Conservation (phyloP, 2,329 filamentous ascomycete genomes). For the Talaromyces sp. region DNA sequence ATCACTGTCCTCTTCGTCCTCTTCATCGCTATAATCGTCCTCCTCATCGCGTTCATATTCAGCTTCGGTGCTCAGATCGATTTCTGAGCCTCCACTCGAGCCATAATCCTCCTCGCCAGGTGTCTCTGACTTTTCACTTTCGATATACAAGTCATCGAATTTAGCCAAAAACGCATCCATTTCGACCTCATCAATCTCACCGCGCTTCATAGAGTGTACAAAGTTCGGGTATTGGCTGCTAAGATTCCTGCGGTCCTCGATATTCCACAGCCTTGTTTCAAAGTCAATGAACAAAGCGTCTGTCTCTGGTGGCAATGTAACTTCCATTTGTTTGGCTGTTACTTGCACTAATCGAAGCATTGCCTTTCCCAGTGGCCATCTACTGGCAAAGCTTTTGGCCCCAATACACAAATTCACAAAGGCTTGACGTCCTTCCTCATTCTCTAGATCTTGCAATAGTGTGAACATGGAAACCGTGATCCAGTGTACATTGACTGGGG, state of each 20-base stretch:
- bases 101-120: neutral
- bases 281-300: conserved; percentile 28
- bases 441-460: conserved; percentile 27
- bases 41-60: no score
- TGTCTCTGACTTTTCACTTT: neutral
- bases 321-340: conserved; percentile 19
- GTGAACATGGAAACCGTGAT: conserved; percentile 32
- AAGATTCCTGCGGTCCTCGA: conserved; percentile 14
- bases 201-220: conserved; percentile 10
- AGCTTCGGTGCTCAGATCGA: no score
- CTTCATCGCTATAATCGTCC: neutral
- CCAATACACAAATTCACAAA: conserved; percentile 29
- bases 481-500: conserved; percentile 34
- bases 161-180: conserved; percentile 10
- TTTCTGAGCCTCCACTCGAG: neutral
- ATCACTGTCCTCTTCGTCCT: neutral
- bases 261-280: conserved; percentile 18
- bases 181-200: conserved; percentile 8
- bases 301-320: conserved; percentile 25
- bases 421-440: conserved; percentile 24
- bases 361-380: conserved; percentile 23
- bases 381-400: conserved; percentile 26
- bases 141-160: conserved; percentile 7
- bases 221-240: conserved; percentile 26
- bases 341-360: conserved; percentile 26